Percentiles rank a stretch among this genome's conserved stretches.
These are phyloP conservation scores for Puccinia polysora DNA, from an alignment of 1,284 basidiomycete genomes.

Conservation along the genomic window DNA sequence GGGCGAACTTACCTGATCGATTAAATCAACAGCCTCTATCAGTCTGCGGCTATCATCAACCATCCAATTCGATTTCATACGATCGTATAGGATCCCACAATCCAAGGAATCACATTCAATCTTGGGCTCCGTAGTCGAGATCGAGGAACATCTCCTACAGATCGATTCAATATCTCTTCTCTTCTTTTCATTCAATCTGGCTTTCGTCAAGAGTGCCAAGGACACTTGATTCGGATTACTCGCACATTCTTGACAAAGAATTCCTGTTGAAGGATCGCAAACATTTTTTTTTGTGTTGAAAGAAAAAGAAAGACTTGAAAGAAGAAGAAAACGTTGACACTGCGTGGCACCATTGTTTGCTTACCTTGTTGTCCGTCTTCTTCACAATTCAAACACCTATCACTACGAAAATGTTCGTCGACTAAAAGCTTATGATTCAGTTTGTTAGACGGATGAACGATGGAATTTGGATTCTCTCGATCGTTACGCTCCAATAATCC, in stretches of 20 bases:
- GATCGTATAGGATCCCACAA: slow-evolving; percentile 72
- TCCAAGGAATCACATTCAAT: slow-evolving; percentile 75
- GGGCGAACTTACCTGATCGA: slow-evolving; percentile 1
- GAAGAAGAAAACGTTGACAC: too few species aligned
- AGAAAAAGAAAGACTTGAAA: not conserved
- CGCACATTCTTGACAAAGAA: slow-evolving; percentile 64
- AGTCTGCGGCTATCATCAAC: slow-evolving; percentile 2
- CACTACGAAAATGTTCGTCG: slow-evolving; percentile 47
- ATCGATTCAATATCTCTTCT: slow-evolving; percentile 58
- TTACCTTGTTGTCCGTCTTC: slow-evolving; percentile 43
- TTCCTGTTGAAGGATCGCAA: slow-evolving; percentile 51
- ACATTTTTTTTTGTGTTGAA: not conserved
- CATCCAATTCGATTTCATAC: slow-evolving; percentile 58
- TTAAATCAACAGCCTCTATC: slow-evolving; percentile 14
- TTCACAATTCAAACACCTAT: slow-evolving; percentile 48
- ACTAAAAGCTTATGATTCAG: slow-evolving; percentile 44
- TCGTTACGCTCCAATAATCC: slow-evolving; percentile 29
- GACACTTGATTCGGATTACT: slow-evolving; percentile 60
- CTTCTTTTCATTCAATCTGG: slow-evolving; percentile 61
- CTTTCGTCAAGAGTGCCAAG: slow-evolving; percentile 61
- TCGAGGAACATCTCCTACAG: slow-evolving; percentile 66
- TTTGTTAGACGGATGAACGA: not conserved
- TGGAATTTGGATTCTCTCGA: not conserved
- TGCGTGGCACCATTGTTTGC: too few species aligned
- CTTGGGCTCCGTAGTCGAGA: slow-evolving; percentile 60